Evolutionary conservation across 306 rosid species (phyloP).

Genomic region (Biancaea sappan): DNA sequence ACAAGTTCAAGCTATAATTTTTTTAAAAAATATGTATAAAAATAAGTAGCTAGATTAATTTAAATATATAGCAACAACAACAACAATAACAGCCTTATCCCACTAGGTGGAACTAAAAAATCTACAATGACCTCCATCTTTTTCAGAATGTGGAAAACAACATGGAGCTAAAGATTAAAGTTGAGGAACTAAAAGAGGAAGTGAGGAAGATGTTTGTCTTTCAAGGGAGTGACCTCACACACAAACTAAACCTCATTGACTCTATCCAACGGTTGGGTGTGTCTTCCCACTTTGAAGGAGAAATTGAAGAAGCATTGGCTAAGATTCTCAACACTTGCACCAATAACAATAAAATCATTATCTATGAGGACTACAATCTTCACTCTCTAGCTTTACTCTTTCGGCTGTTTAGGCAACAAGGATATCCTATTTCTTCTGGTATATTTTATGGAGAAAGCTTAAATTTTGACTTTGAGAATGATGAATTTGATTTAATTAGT

Average conservation of each 20-base stretch:
- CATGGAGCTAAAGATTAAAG: not conserved
- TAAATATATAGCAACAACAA: too few species aligned
- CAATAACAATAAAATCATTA: not conserved
- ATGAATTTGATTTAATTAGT: too few species aligned
- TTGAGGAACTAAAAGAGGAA: slow-evolving; percentile 24
- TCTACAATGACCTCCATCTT: too few species aligned
- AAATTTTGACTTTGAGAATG: too few species aligned
- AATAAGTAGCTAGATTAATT: too few species aligned
- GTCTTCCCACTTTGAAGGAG: slow-evolving; percentile 39
- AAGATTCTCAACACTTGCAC: not conserved
- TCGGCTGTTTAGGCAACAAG: slow-evolving; percentile 48
- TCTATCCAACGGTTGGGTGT: slow-evolving; percentile 44
- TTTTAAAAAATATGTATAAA: too few species aligned
- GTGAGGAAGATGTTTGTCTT: slow-evolving; percentile 17
- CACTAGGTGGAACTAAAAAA: too few species aligned
- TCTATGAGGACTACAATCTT: slow-evolving; percentile 12
- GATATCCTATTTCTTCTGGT: slow-evolving; percentile 37
- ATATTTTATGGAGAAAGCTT: too few species aligned
- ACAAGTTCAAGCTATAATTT: too few species aligned
- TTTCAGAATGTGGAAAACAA: too few species aligned
- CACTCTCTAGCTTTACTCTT: slow-evolving; percentile 37
- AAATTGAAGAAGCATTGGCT: slow-evolving; percentile 28
- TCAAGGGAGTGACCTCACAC: not conserved
- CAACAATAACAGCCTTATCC: too few species aligned
- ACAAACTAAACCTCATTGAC: slow-evolving; percentile 28